phyloP scores from a whole-genome alignment of 208 protist species.

The Trypanosoma rangeli region DNA sequence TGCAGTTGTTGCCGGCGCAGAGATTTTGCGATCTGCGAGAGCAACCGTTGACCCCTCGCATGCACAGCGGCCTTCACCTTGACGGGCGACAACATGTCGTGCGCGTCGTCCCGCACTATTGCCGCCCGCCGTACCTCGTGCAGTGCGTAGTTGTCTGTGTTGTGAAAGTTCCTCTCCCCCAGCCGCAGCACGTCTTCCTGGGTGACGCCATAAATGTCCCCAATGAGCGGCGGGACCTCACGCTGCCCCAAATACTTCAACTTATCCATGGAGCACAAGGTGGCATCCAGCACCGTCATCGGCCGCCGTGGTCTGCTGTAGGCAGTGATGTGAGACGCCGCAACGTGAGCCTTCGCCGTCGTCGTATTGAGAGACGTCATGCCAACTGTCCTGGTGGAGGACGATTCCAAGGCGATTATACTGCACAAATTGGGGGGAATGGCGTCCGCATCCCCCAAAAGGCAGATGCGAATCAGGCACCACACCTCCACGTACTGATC shows the following conservation, averaged over 20 bases:
- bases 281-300: neutral
- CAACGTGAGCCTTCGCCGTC: neutral
- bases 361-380: neutral
- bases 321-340: neutral
- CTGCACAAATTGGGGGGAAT: neutral
- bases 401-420: neutral
- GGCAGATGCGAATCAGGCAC: constrained; percentile 69
- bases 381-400: neutral
- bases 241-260: neutral
- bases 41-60: constrained; percentile 26
- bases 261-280: neutral
- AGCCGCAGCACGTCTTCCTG: constrained; percentile 36
- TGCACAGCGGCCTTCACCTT: constrained; percentile 33
- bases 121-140: constrained; percentile 21
- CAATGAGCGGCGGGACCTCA: constrained; percentile 24
- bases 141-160: constrained; percentile 51
- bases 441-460: constrained; percentile 37
- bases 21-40: neutral
- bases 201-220: constrained; percentile 44
- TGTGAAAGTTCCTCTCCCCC: constrained; percentile 30
- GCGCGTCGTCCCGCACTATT: neutral
- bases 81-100: constrained; percentile 26
- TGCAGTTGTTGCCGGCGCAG: neutral
- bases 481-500: constrained; percentile 77
- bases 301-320: neutral